Base-by-base conservation (phyloP, 176 grass and related monocot species). In the Olyra latifolia region DNA sequence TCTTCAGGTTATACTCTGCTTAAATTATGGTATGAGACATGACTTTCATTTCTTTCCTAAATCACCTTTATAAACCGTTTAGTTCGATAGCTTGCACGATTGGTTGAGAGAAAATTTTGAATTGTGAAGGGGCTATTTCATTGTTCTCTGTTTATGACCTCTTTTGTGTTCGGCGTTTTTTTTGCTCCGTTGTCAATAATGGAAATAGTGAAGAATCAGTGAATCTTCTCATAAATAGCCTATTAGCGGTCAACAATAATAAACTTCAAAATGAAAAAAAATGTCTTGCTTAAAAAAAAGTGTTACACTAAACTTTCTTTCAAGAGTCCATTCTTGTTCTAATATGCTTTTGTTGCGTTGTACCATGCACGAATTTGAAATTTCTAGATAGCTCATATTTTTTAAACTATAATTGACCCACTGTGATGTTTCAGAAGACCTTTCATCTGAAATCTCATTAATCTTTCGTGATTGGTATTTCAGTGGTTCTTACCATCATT, bases 381-480 rank as follows among this genome's bases (percentile, higher is more conserved):
- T 77, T n/a, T 48, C 25, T 80, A 46, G 44, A 22, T 30, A 70
- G 19, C 52, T 45, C 52, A 32, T 67, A 17, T 54, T 54, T 42
- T 6, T 27, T 35, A 35, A 35, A 45, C 52, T 59, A 6, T 56
- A 82, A 9, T 62, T 77, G 35, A 50, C 9, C 20, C 46, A 24
- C 22, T 58, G 44, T 78, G 25, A 62, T 48, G 14, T 50, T 27
- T 65, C 17, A 56, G 30, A 41, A 68, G 7, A 10, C 0, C 25
- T 27, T 77, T 44, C 22, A 7, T 79, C 62, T 75, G 52, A 74
- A 66, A 29, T 42, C n/a, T 17, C 9, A 15, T 52, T 60, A 0
- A 8, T 15, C 59, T 81, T 79, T 80, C 15, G 15, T 80, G 20
- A 19, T 28, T 9, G 42, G 52, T 84, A 20, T 57, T 76, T 44